Conservation (phyloP, 345 rosid species). For the Melastoma malabathricum region DNA sequence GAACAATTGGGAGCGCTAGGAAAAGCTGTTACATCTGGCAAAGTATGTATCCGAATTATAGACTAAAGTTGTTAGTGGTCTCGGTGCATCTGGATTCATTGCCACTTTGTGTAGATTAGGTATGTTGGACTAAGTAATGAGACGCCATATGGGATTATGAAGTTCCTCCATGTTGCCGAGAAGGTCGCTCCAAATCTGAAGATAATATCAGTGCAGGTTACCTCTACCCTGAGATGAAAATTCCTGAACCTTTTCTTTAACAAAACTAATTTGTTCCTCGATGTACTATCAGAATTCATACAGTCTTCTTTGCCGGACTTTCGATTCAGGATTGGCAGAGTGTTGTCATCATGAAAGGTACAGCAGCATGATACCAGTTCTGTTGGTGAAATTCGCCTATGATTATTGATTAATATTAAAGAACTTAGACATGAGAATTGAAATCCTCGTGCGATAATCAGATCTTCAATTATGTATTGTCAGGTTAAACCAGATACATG, state of each 20-base stretch:
- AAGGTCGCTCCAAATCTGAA: conserved; percentile 21
- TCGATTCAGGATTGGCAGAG: conserved; percentile 48
- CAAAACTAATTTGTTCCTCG: background rate
- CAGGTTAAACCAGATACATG: too few species aligned
- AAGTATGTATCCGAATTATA: conserved; percentile 18
- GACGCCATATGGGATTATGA: conserved; percentile 52
- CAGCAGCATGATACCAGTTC: background rate
- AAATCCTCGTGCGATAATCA: too few species aligned
- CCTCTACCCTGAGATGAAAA: background rate
- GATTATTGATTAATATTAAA: too few species aligned
- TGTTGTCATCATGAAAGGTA: conserved; percentile 59
- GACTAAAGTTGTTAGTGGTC: background rate
- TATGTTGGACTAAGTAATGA: conserved; percentile 53
- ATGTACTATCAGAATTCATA: conserved; percentile 29
- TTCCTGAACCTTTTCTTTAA: conserved; percentile 8
- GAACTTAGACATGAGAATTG: too few species aligned
- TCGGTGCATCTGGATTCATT: background rate
- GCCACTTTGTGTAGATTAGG: conserved; percentile 26
- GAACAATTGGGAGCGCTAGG: conserved; percentile 51
- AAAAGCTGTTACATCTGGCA: conserved; percentile 37
- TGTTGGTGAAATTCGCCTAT: too few species aligned
- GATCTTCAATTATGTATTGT: too few species aligned
- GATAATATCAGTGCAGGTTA: conserved; percentile 38
- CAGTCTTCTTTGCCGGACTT: conserved; percentile 44
- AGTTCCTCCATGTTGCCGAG: conserved; percentile 36